phyloP scores from a whole-genome alignment of 441 rosid genomes.

The Erysimum cheiri region DNA sequence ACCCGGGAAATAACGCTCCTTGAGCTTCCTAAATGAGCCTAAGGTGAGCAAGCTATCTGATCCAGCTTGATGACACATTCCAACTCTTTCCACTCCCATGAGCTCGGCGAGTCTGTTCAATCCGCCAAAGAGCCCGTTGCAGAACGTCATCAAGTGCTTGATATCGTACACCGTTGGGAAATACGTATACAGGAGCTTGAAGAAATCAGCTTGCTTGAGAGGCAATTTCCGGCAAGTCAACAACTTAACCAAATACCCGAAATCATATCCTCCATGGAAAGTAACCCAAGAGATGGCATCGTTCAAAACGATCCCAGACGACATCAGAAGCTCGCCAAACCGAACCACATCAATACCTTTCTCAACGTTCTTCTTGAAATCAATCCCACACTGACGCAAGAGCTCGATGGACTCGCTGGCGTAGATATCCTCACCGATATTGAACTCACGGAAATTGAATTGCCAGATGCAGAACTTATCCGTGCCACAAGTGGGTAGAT shows the following conservation, averaged over 20 bases:
- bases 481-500: constrained; percentile 58
- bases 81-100: constrained; percentile 62
- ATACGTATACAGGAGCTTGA: constrained; percentile 48
- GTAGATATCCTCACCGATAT: constrained; percentile 51
- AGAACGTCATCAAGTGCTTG: constrained; percentile 63
- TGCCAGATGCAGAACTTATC: constrained; percentile 63
- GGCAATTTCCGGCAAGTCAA: constrained; percentile 55
- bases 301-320: constrained; percentile 59
- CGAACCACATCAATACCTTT: constrained; percentile 55
- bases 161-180: constrained; percentile 59
- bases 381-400: constrained; percentile 57
- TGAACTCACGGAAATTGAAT: constrained; percentile 63
- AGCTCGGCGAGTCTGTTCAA: constrained; percentile 63
- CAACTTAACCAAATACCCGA: constrained; percentile 70
- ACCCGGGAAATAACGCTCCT: constrained; percentile 54
- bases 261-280: constrained; percentile 60
- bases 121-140: constrained; percentile 58
- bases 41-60: constrained; percentile 67
- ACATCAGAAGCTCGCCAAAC: constrained; percentile 64
- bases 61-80: constrained; percentile 63
- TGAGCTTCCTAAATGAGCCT: constrained; percentile 59
- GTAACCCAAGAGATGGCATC: constrained; percentile 56
- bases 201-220: constrained; percentile 50
- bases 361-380: constrained; percentile 57
- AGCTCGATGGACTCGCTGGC: constrained; percentile 59